Conservation (phyloP, 2,329 filamentous ascomycete species). For the Hirsutella thompsonii region DNA sequence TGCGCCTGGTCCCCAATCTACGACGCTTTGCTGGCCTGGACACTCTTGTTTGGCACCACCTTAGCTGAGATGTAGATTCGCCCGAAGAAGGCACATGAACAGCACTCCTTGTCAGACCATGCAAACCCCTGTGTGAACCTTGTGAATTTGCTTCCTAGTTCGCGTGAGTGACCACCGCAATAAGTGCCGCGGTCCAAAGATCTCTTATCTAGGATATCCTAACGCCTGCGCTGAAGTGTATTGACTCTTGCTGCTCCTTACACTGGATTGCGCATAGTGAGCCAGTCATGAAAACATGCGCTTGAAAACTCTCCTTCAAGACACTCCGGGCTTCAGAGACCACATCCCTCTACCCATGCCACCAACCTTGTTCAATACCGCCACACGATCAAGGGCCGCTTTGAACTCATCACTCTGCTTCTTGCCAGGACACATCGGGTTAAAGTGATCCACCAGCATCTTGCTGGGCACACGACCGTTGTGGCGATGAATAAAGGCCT, state of each 20-base stretch:
- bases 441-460: slow-evolving; percentile 83
- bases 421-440: slow-evolving; percentile 52
- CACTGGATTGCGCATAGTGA: no score
- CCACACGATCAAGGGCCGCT: slow-evolving; percentile 63
- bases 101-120: slow-evolving; percentile 18
- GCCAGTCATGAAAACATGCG: no score
- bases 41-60: slow-evolving; percentile 12
- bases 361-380: slow-evolving; percentile 50
- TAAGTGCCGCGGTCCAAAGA: no score
- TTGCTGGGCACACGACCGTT: slow-evolving; percentile 71
- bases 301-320: slow-evolving; percentile 11
- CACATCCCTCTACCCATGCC: slow-evolving; percentile 40
- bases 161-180: no score
- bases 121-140: neutral
- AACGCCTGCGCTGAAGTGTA: no score
- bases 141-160: neutral
- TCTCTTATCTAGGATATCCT: no score
- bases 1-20: slow-evolving; percentile 51
- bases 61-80: slow-evolving; percentile 30
- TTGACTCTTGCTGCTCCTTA: no score
- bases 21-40: slow-evolving; percentile 28
- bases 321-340: slow-evolving; percentile 28
- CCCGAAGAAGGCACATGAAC: slow-evolving; percentile 29
- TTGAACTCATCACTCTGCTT: slow-evolving; percentile 72
- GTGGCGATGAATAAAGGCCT: slow-evolving; percentile 64